Evolutionary conservation across 2,329 filamentous ascomycete genomes (phyloP).

Genomic region (Colletotrichum lentis): DNA sequence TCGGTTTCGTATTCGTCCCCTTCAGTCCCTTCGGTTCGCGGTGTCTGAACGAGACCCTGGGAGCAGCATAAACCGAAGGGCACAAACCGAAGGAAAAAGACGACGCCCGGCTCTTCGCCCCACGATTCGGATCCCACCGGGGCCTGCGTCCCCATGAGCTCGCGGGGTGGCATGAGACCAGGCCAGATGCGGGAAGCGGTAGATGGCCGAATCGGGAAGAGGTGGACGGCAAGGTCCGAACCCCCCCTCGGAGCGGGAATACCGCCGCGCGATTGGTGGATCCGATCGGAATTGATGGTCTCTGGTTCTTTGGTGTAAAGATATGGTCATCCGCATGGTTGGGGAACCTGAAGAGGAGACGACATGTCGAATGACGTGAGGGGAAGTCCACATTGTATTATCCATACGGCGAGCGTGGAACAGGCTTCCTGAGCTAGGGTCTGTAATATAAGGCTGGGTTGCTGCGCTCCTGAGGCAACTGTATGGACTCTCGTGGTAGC

Average conservation of each 20-base stretch:
- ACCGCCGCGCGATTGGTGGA: constrained; percentile 29
- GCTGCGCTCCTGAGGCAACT: neutral
- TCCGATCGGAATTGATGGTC: neutral
- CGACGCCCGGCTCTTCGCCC: neutral
- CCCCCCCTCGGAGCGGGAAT: constrained; percentile 16
- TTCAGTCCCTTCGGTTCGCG: too few relatives aligned
- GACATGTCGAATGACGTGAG: neutral
- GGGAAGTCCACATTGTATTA: neutral
- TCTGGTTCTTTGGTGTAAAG: constrained; percentile 18
- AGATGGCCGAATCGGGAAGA: constrained; percentile 26
- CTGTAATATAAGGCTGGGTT: neutral
- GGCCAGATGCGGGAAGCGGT: constrained; percentile 14
- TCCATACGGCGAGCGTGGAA: neutral
- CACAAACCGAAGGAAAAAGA: neutral
- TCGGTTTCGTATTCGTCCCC: too few relatives aligned
- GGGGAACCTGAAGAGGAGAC: neutral
- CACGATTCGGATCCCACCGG: constrained; percentile 2
- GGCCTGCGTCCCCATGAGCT: constrained; percentile 8
- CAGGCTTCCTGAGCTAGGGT: too few relatives aligned
- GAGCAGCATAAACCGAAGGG: too few relatives aligned
- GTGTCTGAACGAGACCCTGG: neutral
- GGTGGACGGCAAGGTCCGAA: constrained; percentile 1
- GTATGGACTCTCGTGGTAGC: too few relatives aligned
- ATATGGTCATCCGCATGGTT: neutral
- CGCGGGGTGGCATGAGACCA: constrained; percentile 11